These are phyloP conservation scores for Aphanomyces astaci DNA, from an alignment of 352 stramenopile genomes.

Conservation along the genomic window DNA sequence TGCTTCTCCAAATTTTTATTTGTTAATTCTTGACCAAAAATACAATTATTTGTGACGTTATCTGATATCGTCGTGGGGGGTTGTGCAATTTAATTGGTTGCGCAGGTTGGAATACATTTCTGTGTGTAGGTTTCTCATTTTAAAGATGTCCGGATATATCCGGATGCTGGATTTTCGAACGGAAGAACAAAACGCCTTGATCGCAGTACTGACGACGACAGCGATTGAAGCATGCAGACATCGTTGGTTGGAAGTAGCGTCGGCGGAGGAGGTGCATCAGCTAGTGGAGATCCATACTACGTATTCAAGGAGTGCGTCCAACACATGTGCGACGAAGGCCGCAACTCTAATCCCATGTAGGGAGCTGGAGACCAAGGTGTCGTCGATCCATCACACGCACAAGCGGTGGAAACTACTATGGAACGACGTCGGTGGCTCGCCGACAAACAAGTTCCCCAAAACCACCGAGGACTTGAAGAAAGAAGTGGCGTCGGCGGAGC, in stretches of 20 bases:
- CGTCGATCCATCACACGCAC: conserved; percentile 57
- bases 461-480: conserved; percentile 54
- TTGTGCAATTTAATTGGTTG: no score
- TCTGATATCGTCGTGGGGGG: no score
- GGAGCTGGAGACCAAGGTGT: conserved; percentile 69
- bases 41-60: no score
- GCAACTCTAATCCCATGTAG: no score
- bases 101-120: no score
- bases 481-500: conserved; percentile 47
- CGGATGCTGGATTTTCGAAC: conserved; percentile 5
- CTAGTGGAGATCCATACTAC: conserved; percentile 71
- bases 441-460: conserved; percentile 43
- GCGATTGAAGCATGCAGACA: neutral
- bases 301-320: conserved; percentile 71
- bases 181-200: conserved; percentile 2
- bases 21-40: no score
- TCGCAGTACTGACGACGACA: neutral
- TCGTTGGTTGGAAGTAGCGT: conserved; percentile 6
- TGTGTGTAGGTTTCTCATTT: neutral
- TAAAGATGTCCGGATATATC: neutral
- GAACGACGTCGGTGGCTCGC: conserved; percentile 33
- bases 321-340: no score
- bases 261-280: conserved; percentile 18
- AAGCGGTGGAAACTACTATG: conserved; percentile 59
- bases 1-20: no score